Evolutionary conservation across 805 yeast species (phyloP), one percentile per base, ranked within the genome.

Genomic region (Nakazawaea molendinolei): DNA sequence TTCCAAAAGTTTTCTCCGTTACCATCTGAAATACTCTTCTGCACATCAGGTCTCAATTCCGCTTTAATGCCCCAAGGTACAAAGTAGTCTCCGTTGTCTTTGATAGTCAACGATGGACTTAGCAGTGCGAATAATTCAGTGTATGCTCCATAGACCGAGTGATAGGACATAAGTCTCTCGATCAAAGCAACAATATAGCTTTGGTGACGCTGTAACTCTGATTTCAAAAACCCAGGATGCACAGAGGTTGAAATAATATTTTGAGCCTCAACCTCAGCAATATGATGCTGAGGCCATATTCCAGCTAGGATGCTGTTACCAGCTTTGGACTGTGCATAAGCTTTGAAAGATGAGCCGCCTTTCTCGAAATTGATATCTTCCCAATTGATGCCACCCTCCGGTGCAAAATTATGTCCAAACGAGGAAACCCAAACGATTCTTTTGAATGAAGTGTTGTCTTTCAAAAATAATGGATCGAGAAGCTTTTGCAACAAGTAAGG

Each of bases 361-460:
- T 8, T 8, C 8, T 22, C 23, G 8, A 10, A 10, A 22, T 22
- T 22, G 8, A 8, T 22, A 22, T 10, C 9, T 7, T 28, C 39
- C 15, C 47, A 35, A 12, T 36, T 33, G n/a, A 39, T 16, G 4
- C 42, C 58, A 19, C 45, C 44, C 8, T 45, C 36, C 13, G 56
- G 54, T 6, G 56, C 45, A 13, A 43, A 23, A 19, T 42, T 35
- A 25, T 61, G 68, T 1, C 58, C 67, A 23, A 56, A 33, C 1
- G 76, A 69, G 1, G 71, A 45, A 2, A 69, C 56, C 65, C 73
- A 71, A 6, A 71, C 60, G 23, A 71, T 54, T 33, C 77, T 55
- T 46, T 9, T 53, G 6, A 23, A 38, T 5, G 34, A 47, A 2
- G 38, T 37, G 28, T 49, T 39, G 2, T 62, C 56, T 19, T 55